phyloP scores from a whole-genome alignment of 306 rosid species.

The Crotalaria pallida region DNA sequence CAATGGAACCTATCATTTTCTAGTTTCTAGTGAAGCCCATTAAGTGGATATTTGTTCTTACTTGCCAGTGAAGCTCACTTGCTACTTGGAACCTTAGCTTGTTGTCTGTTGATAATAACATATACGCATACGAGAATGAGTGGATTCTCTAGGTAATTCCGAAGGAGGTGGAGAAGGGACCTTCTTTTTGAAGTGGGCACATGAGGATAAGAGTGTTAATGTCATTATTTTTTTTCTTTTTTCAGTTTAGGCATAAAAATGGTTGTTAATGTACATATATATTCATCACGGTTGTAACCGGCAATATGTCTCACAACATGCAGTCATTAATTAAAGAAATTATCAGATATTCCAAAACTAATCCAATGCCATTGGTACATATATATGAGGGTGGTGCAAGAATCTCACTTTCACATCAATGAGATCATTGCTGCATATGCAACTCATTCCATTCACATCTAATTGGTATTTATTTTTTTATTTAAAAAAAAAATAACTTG shows the following conservation, averaged over 20 bases:
- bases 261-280: too few species aligned
- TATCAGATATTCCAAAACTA: too few species aligned
- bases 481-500: too few species aligned
- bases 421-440: background rate
- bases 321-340: too few species aligned
- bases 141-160: background rate
- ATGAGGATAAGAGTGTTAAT: background rate
- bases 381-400: too few species aligned
- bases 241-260: too few species aligned
- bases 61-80: background rate
- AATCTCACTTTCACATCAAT: too few species aligned
- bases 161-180: background rate
- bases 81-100: slow-evolving; percentile 4
- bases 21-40: background rate
- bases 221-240: background rate
- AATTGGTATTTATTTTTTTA: too few species aligned
- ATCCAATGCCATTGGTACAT: too few species aligned
- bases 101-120: background rate
- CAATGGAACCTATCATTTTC: background rate
- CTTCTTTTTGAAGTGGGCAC: slow-evolving; percentile 10
- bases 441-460: too few species aligned
- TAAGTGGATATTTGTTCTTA: background rate
- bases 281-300: too few species aligned
- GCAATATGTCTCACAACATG: too few species aligned
- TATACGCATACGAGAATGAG: background rate